Evolutionary conservation across 176 grass and related monocot genomes (phyloP).

Genomic region (Carex pumila): DNA sequence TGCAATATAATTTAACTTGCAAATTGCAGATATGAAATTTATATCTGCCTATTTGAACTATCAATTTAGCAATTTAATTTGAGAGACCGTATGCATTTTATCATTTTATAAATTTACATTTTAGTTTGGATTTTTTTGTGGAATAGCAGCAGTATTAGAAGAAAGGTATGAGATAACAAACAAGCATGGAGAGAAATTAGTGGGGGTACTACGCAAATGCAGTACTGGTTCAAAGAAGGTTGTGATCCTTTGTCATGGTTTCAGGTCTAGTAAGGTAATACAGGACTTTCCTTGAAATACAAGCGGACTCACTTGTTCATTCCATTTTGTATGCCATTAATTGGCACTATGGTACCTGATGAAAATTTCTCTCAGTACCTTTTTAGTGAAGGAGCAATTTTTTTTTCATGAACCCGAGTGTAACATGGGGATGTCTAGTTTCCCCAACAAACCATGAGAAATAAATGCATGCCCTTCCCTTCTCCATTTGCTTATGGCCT

Average conservation of each 20-base stretch:
- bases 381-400: background rate
- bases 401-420: background rate
- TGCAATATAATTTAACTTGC: background rate
- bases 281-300: background rate
- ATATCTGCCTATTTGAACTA: background rate
- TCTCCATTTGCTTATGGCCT: background rate
- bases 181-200: slow-evolving; percentile 19
- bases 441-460: background rate
- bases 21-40: no score
- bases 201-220: background rate
- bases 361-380: background rate
- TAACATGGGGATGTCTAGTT: background rate
- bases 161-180: slow-evolving; percentile 51
- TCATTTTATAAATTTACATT: background rate
- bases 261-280: slow-evolving; percentile 16
- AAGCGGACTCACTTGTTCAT: background rate
- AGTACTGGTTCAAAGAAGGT: slow-evolving; percentile 3
- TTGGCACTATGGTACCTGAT: background rate
- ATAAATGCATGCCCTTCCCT: background rate
- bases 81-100: background rate
- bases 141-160: slow-evolving; percentile 29
- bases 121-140: background rate
- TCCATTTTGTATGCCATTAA: background rate
- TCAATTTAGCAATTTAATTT: background rate
- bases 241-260: slow-evolving; percentile 25